Evolutionary conservation across 441 rosid species (phyloP), one percentile per base, ranked within the genome.

Genomic region (Hura crepitans): DNA sequence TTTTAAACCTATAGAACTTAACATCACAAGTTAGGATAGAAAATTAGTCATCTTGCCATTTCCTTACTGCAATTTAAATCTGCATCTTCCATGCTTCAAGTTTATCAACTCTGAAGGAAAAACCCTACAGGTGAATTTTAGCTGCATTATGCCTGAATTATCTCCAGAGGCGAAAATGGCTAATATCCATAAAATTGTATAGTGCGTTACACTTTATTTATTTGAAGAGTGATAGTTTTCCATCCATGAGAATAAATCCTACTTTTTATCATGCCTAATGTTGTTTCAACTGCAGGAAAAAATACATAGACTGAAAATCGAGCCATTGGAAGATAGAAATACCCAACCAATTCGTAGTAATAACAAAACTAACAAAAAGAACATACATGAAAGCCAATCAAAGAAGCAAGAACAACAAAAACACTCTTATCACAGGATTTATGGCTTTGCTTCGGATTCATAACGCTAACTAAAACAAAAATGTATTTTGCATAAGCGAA

Each of bases 1-100:
- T 75, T n/a, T 60, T 71, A 66, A 51, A 70, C 58, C 46, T 66
- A 25, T 31, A 49, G 30, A 25, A 42, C 65, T 30, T 18, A 54
- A 49, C 61, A 7, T 20, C 31, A 31, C 31, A 43, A n/a, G 25
- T 59, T 43, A 50, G 2, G 33, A 14, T 27, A 62, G 51, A 33
- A 70, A 70, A 35, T 5, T 28, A 58, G 55, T 43, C 28, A 13
- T 46, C 31, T 68, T 33, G 27, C 18, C 39, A 57, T 62, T 13
- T 22, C 18, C 22, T 6, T 31, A 27, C 33, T 17, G 25, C 20
- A 37, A 22, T 31, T 65, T 71, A 7, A 31, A 46, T 49, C 28
- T 35, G 37, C 15, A 12, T 31, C 23, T 33, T 12, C 28, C 43
- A 30, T 39, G 23, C 35, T 53, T 4, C 27, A 5, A 18, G 9